Evolutionary conservation across 1,284 basidiomycete genomes (phyloP), one percentile per base, ranked within the genome.

Genomic region (Singerocomus inundabilis): DNA sequence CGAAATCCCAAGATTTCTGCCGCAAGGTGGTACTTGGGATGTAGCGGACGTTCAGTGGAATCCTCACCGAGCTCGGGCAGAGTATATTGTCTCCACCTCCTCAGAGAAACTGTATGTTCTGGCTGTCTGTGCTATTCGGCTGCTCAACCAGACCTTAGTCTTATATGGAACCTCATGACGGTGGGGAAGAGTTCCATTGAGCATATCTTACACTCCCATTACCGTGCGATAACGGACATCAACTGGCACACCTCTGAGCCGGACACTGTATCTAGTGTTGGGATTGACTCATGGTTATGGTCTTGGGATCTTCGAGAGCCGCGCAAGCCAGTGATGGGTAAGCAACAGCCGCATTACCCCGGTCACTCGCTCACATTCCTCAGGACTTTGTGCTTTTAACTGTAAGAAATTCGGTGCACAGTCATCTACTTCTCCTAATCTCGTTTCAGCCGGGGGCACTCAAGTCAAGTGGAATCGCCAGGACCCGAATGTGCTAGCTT

Each of bases 1-100:
- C 32, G 85, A 91, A 53, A 80, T 93, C 1, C 96, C 97, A 13
- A 82, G 96, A 38, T 98, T 93, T 63, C 78, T 98, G 10, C 94
- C 96, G 3, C 94, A 99, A 70, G 91, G 93, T 11, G 94, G 94
- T 4, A 93, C 91, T 9, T 98, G 95, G 93, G 93, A 97, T 61
- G 93, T 98, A 4, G 95, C 95, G 6, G 96, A 89, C 58, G 86
- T 95, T 3, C 95, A 99, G 66, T 99, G 96, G 95, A 96, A 95
- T 47, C 96, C 96, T 1, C 95, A 98, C 64, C 82, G 82, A 0
- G 75, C 79, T 7, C 83, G 88, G 12, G 84, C 88, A 43, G 86
- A 96, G 59, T 93, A 95, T 62, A 93, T 99, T 46, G 89, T 96
- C 18, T 96, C 93, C 2, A 99, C 97, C 0, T 96, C 92, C 0